Evolutionary conservation across 176 grass and related monocot genomes (phyloP).

Genomic region (Themeda triandra): DNA sequence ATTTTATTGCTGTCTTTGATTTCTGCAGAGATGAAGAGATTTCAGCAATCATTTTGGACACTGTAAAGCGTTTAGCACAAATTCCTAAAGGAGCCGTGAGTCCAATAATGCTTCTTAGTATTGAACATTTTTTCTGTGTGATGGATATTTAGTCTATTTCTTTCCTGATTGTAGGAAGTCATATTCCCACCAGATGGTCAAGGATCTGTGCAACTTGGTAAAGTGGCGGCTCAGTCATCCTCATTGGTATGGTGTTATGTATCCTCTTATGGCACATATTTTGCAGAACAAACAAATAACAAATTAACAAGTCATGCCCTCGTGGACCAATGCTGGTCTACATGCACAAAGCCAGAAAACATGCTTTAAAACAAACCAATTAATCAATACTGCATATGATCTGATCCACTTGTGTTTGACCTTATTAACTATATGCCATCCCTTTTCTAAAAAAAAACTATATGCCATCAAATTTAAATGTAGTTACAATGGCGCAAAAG

Average conservation of each 20-base stretch:
- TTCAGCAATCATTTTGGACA: constrained; percentile 49
- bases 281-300: neutral
- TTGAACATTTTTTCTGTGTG: neutral
- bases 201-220: constrained; percentile 57
- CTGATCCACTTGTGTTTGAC: neutral
- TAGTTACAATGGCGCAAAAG: neutral
- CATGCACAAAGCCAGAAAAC: neutral
- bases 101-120: neutral
- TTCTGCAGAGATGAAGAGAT: constrained; percentile 73
- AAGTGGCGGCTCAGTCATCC: constrained; percentile 63
- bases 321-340: neutral
- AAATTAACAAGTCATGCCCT: neutral
- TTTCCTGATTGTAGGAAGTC: constrained; percentile 53
- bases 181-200: constrained; percentile 71
- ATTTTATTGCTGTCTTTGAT: constrained; percentile 8
- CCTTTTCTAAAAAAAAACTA: too few species aligned
- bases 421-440: too few species aligned
- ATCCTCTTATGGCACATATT: neutral
- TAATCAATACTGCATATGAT: neutral
- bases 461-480: neutral
- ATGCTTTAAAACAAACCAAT: neutral
- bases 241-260: constrained; percentile 51
- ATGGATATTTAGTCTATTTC: neutral
- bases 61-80: constrained; percentile 64
- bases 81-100: constrained; percentile 77